These are phyloP conservation scores for Camellia granthamiana DNA, from an alignment of 148 eudicot genomes.

Conservation along the genomic window DNA sequence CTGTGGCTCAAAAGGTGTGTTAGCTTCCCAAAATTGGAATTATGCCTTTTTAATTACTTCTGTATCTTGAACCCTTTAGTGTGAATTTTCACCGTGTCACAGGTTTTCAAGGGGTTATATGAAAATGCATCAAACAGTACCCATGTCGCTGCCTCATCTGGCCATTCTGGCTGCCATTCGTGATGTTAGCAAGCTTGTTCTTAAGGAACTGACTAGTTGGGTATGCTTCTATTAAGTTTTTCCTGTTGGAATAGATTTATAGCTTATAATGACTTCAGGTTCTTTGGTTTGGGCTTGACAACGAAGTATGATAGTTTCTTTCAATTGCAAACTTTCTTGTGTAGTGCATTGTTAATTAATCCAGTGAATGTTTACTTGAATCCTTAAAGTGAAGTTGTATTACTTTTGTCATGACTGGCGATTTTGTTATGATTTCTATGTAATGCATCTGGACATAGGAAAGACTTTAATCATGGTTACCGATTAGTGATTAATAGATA, in stretches of 20 bases:
- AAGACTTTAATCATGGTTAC: not conserved
- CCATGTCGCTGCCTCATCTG: constrained; percentile 75
- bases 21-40: not conserved
- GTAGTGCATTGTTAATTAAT: not conserved
- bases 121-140: constrained; percentile 68
- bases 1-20: constrained; percentile 86
- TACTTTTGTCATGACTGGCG: not conserved
- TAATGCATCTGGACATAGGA: not conserved
- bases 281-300: not conserved
- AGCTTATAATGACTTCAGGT: not conserved
- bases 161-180: constrained; percentile 78
- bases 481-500: not conserved
- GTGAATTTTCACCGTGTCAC: constrained; percentile 5
- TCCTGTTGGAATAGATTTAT: not conserved
- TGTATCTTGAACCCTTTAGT: not conserved
- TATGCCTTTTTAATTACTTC: not conserved
- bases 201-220: constrained; percentile 93
- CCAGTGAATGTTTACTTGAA: no score
- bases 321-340: not conserved
- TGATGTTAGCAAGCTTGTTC: constrained; percentile 93
- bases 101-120: constrained; percentile 85
- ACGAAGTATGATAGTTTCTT: not conserved
- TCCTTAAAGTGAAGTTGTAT: not conserved
- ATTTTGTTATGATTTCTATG: not conserved
- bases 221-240: constrained; percentile 34